A percentile compares a stretch with the other conserved stretches of the same genome.
Evolutionary conservation across 1,284 basidiomycete genomes (phyloP).

Genomic region (Puccinia horiana): DNA sequence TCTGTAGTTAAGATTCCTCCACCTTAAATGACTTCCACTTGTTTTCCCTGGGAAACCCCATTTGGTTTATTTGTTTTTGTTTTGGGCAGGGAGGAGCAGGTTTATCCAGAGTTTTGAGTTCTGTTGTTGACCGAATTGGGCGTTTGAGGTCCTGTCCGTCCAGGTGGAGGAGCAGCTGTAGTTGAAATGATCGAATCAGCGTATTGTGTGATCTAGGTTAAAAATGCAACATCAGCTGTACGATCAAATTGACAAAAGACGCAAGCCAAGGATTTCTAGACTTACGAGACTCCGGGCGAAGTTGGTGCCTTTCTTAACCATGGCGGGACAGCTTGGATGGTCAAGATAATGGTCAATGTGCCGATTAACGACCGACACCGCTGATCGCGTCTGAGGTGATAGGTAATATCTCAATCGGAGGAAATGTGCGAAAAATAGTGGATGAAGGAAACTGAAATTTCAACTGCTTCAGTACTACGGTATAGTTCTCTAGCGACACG

Average conservation of each 20-base stretch:
- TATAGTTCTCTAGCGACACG: neutral
- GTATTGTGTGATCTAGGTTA: conserved; percentile 42
- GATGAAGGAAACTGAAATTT: conserved; percentile 36
- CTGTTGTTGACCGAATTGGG: conserved; percentile 39
- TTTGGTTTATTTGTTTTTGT: neutral
- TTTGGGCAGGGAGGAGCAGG: neutral
- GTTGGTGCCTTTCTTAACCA: conserved; percentile 36
- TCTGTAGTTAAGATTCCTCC: neutral
- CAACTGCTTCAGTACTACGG: neutral
- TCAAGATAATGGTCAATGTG: conserved; percentile 40
- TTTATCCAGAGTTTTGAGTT: conserved; percentile 20
- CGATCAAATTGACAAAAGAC: neutral
- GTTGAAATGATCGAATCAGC: conserved; percentile 46
- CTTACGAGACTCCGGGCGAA: conserved; percentile 31
- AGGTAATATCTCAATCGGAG: conserved; percentile 41
- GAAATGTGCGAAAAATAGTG: conserved; percentile 45
- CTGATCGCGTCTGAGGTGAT: conserved; percentile 44
- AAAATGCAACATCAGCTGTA: neutral
- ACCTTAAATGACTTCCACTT: neutral
- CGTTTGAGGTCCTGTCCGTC: conserved; percentile 33
- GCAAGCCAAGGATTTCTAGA: neutral
- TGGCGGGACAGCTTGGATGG: conserved; percentile 43
- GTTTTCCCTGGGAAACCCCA: neutral
- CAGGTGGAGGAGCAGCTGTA: conserved; percentile 31
- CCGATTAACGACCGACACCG: conserved; percentile 33